These are phyloP conservation scores for Sutorius australiensis DNA, from an alignment of 768 basidiomycete genomes.

Conservation along the genomic window DNA sequence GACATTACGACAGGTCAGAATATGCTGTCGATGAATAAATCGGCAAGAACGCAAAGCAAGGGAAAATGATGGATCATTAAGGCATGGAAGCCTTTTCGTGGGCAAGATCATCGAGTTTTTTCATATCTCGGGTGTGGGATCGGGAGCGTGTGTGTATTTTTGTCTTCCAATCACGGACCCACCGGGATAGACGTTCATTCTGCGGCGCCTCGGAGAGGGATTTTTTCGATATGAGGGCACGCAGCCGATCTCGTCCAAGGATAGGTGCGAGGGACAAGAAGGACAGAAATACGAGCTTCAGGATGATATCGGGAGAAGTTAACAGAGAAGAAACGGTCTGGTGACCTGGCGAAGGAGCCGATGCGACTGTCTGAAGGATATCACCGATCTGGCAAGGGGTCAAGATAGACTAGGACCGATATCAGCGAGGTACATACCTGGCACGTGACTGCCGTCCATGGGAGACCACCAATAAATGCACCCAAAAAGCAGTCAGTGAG, in stretches of 20 bases:
- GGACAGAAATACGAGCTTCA: slow-evolving; percentile 80
- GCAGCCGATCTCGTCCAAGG: slow-evolving; percentile 65
- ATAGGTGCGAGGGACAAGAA: slow-evolving; percentile 86
- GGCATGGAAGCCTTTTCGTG: slow-evolving; percentile 47
- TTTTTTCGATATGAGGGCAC: slow-evolving; percentile 46
- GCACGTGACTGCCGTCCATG: slow-evolving; percentile 91
- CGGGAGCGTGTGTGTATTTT: slow-evolving; percentile 55
- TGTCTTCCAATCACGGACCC: slow-evolving; percentile 67
- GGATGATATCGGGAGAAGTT: slow-evolving; percentile 74
- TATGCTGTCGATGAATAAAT: slow-evolving; percentile 22
- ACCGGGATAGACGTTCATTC: slow-evolving; percentile 42
- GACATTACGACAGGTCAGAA: slow-evolving; percentile 21
- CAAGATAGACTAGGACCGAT: slow-evolving; percentile 14
- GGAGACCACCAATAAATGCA: slow-evolving; percentile 77
- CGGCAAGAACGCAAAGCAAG: slow-evolving; percentile 12
- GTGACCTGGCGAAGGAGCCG: slow-evolving; percentile 62
- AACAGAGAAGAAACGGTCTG: slow-evolving; percentile 85
- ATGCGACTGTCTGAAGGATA: slow-evolving; percentile 80
- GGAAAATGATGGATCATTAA: slow-evolving; percentile 18
- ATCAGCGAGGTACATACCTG: slow-evolving; percentile 49
- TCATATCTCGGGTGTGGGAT: slow-evolving; percentile 44
- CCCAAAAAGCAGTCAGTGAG: slow-evolving; percentile 73
- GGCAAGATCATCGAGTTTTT: slow-evolving; percentile 48
- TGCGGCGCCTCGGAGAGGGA: slow-evolving; percentile 19
- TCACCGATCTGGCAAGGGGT: slow-evolving; percentile 64